Evolutionary conservation across 352 stramenopile genomes (phyloP), one percentile per base, ranked within the genome.

Genomic region (Globisporangium uncinulatum): DNA sequence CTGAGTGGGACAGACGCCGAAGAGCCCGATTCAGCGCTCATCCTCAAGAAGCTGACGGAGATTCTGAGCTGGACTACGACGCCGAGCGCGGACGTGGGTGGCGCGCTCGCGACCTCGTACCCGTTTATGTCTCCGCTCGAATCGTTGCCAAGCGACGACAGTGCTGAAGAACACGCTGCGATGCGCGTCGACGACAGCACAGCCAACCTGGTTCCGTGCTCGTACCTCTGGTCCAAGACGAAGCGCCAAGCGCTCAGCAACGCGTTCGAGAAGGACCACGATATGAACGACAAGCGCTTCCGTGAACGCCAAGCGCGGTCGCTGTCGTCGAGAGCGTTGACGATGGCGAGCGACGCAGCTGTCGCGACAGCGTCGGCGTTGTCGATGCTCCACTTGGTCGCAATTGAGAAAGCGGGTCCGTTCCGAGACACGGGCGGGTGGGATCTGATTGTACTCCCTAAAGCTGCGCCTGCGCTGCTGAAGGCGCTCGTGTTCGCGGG

Each of bases 401-500:
- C 69, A 6, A 56, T 91, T 13, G 58, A 68, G 19, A 74, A 87
- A 42, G 20, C 19, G 3, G 59, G 63, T 2, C 32, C 60, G n/a
- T 93, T 86, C 47, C 60, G 62, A 21, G 42, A 73, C 44, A 74
- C 65, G 11, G 74, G 76, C 52, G 85, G 85, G 6, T 94, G 73
- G 73, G 85, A 94, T 55, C 29, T 94, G 0, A 67, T 94, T 37
- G 53, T 82, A 41, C 44, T 51, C 17, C 77, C 82, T 4, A 53
- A 52, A 6, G 78, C 70, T 34, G 77, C 79, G 1, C 62, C 73
- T 7, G 54, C 56, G 8, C 59, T 94, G 29, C 50, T 94, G 15
- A 88, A 93, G 45, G 53, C 73, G 0, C 51, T 89, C 3, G 79
- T 85, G 13, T 92, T 87, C 65, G 64, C 68, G 17, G 79, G 82